Percentiles rank a stretch among this genome's conserved stretches.
Conservation (phyloP, 768 basidiomycete genomes). For the Sporobolomyces roseus region DNA sequence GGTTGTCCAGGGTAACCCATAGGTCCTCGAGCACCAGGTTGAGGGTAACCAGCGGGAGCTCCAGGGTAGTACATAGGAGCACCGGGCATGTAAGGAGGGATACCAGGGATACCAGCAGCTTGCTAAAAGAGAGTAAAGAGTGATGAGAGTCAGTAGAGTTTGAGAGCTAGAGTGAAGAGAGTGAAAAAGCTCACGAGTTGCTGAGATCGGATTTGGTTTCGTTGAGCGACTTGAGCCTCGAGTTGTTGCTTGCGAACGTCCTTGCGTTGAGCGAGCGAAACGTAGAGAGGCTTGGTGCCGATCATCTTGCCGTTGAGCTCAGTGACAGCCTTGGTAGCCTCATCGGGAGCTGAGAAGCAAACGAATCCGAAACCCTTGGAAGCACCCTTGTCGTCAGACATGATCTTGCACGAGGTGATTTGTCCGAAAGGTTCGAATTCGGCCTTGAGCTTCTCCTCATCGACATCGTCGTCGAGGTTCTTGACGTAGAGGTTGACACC, state of each 20-base stretch:
- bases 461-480: constrained; percentile 96
- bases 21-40: constrained; percentile 69
- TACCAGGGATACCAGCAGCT: constrained; percentile 71
- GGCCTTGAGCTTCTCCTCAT: constrained; percentile 91
- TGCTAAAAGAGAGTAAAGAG: constrained; percentile 50
- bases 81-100: constrained; percentile 63
- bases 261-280: constrained; percentile 95
- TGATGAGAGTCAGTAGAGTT: background rate
- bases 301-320: constrained; percentile 99
- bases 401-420: constrained; percentile 98
- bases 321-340: constrained; percentile 97
- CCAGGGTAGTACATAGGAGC: constrained; percentile 73
- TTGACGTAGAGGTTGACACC: constrained; percentile 99
- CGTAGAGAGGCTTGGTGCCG: constrained; percentile 95
- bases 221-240: constrained; percentile 97
- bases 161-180: background rate
- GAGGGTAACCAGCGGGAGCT: constrained; percentile 70
- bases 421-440: constrained; percentile 97
- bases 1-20: constrained; percentile 63
- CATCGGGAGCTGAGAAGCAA: constrained; percentile 96
- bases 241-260: constrained; percentile 97
- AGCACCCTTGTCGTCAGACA: constrained; percentile 89
- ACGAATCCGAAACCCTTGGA: constrained; percentile 99
- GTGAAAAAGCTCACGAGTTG: constrained; percentile 57
- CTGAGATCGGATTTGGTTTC: constrained; percentile 86